A percentile compares a stretch with the other conserved stretches of the same genome.
Evolutionary conservation across 2,329 filamentous ascomycete genomes (phyloP).

Genomic region (Aspergillus hiratsukae): DNA sequence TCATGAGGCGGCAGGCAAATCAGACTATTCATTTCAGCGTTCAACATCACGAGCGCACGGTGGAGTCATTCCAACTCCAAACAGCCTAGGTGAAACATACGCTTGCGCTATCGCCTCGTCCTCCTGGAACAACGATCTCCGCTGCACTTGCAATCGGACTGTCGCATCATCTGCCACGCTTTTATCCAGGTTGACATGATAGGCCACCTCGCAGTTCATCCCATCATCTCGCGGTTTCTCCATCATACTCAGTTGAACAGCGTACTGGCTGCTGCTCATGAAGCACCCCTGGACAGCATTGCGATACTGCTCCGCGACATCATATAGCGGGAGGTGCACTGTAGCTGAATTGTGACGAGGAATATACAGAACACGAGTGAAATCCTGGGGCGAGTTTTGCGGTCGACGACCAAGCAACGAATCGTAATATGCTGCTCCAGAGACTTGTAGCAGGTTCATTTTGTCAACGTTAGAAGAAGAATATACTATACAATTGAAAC

Average conservation of each 20-base stretch:
- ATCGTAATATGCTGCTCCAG: background rate
- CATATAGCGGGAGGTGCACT: conserved; percentile 3
- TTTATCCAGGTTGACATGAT: conserved; percentile 2
- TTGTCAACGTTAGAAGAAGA: background rate
- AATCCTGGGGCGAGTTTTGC: background rate
- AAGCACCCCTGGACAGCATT: background rate
- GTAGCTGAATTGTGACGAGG: conserved; percentile 5
- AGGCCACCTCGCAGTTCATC: conserved; percentile 1
- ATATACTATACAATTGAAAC: background rate
- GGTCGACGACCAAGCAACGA: background rate
- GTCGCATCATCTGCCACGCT: background rate
- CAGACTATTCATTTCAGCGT: background rate
- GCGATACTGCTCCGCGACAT: conserved; percentile 1
- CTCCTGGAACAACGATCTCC: background rate
- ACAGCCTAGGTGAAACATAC: background rate
- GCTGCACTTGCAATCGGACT: conserved; percentile 1
- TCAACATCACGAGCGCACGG: background rate
- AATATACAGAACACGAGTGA: conserved; percentile 6
- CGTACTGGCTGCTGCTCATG: conserved; percentile 5
- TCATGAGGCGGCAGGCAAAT: background rate
- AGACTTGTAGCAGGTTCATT: background rate
- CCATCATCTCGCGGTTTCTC: conserved; percentile 3
- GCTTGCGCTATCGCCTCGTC: background rate
- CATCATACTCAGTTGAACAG: conserved; percentile 1
- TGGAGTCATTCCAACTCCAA: background rate